Conservation (phyloP, 257 asterid genomes). For the Lavandula angustifolia region DNA sequence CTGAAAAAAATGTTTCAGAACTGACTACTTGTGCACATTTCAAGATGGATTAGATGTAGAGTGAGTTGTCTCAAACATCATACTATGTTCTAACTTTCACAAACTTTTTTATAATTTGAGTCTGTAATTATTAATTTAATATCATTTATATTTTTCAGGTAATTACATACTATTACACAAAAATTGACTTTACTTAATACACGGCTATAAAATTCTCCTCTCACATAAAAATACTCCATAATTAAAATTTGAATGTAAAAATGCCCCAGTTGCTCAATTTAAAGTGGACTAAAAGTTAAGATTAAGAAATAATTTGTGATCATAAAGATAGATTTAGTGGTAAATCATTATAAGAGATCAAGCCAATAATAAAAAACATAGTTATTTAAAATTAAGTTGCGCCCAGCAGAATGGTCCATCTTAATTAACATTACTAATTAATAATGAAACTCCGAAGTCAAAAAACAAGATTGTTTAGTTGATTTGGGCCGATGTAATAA, state of each 20-base stretch:
- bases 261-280: not conserved
- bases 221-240: not conserved
- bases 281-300: constrained; percentile 18
- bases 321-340: constrained; percentile 28
- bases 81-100: no score
- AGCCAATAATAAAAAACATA: not conserved
- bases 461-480: not conserved
- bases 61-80: no score
- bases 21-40: no score
- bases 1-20: no score
- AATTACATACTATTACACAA: no score
- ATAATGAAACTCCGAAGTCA: constrained; percentile 21
- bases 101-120: no score
- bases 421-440: not conserved
- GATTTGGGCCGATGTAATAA: constrained; percentile 27
- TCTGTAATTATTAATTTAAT: no score
- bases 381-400: not conserved
- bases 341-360: constrained; percentile 31
- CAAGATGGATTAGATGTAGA: no score
- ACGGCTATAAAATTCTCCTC: no score
- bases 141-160: no score
- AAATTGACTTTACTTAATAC: no score
- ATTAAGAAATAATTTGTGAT: constrained; percentile 32
- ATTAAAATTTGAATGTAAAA: not conserved
- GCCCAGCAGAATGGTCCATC: constrained; percentile 32